phyloP scores from a whole-genome alignment of 192 early-diverging fungal genomes.

The Dissophora ornata region DNA sequence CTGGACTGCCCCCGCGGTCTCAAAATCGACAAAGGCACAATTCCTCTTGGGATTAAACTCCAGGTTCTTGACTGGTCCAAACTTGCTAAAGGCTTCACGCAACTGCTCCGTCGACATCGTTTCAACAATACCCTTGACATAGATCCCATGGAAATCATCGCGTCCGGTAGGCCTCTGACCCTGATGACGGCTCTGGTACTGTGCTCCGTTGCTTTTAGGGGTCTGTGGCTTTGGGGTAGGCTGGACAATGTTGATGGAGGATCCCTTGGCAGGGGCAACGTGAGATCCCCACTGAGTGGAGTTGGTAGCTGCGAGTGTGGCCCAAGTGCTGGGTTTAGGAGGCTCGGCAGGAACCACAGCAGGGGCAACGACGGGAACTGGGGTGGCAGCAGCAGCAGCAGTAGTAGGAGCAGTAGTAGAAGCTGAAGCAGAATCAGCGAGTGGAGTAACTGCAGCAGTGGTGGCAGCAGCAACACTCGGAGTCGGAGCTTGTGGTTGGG shows the following conservation, averaged over 20 bases:
- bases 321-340: conserved; percentile 80
- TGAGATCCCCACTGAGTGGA: conserved; percentile 66
- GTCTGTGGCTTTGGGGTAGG: conserved; percentile 33
- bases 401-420: conserved; percentile 35
- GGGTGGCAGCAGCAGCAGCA: conserved; percentile 12
- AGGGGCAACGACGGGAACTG: conserved; percentile 19
- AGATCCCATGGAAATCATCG: conserved; percentile 69
- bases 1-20: conserved; percentile 65
- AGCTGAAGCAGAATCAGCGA: conserved; percentile 22
- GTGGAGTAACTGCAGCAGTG: conserved; percentile 9
- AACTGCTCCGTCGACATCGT: conserved; percentile 62
- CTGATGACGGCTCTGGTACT: conserved; percentile 37
- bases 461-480: conserved; percentile 19
- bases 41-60: conserved; percentile 67
- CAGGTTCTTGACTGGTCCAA: conserved; percentile 70
- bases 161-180: conserved; percentile 51
- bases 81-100: conserved; percentile 63
- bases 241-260: conserved; percentile 58
- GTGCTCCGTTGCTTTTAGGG: conserved; percentile 19
- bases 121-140: conserved; percentile 69
- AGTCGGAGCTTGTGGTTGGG: conserved; percentile 21
- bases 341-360: conserved; percentile 56
- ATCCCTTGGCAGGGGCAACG: conserved; percentile 64
- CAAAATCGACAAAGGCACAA: conserved; percentile 79
- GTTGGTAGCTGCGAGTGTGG: conserved; percentile 73